Evolutionary conservation across 2,329 filamentous ascomycete genomes (phyloP), one percentile per base, ranked within the genome.

Genomic region (Cytospora leucostoma): DNA sequence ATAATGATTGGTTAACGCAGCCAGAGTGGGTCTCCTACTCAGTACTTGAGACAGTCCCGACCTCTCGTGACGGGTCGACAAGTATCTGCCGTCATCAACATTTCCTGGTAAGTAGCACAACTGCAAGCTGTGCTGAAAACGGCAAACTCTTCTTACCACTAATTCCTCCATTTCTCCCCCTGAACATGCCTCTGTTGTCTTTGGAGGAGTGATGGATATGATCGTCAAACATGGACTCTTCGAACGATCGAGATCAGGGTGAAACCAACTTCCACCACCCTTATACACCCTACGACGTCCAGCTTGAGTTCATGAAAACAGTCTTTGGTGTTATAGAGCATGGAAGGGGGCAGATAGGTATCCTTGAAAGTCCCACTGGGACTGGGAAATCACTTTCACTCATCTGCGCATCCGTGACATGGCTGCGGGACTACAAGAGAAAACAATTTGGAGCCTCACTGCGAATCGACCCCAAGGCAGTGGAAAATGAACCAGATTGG

Each of bases 301-400:
- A 97, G 71, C 82, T 89, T 52, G 81, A 94, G 68, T 96, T 97
- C 72, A 97, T 97, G 93, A 87, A 82, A 68, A 84, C 89, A 0
- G 83, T 95, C 6, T 97, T 96, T 72, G 78, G 86, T 56, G 91
- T 92, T 65, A 84, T 97, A 33, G 88, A 96, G 68, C 71, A 71
- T 32, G 84, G 84, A 5, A 75, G 89, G 50, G 89, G 91, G 10
- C 91, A 93, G 71, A 82, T 97, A 54, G 93, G 91, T 35, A 93
- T 97, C 51, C 88, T 97, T 53, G 93, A 97, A 73, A 96, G 92
- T 53, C 93, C 93, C n/a, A 97, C 93, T 50, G 93, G 93, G 74
- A 90, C 86, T 66, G 83, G 93, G 52, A 97, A 97, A 82, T 97
- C 93, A 1, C 77, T 97, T 52, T 97, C 93, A 68, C 81, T 97